Conservation (phyloP, 2,329 filamentous ascomycete species). For the Macrophomina tecta region DNA sequence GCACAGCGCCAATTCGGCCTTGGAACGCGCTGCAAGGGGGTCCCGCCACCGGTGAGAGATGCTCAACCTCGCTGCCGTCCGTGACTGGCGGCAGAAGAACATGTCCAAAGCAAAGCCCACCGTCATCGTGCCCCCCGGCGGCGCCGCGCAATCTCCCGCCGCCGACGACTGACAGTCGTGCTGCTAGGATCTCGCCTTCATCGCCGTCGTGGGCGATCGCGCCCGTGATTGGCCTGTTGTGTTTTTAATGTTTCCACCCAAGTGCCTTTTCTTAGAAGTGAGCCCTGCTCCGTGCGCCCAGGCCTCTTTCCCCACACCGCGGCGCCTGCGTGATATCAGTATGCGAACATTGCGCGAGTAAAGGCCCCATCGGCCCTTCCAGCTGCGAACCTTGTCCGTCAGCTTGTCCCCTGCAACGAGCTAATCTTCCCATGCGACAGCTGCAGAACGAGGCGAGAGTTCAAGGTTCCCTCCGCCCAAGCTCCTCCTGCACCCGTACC, state of each 20-base stretch:
- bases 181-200: neutral
- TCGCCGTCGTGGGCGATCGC: neutral
- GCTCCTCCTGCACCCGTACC: slow-evolving; percentile 5
- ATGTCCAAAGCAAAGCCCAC: neutral
- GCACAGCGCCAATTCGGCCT: slow-evolving; percentile 22
- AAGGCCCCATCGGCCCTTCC: slow-evolving; percentile 23
- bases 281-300: slow-evolving; percentile 1
- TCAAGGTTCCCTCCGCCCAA: slow-evolving; percentile 15
- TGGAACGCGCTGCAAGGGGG: slow-evolving; percentile 20
- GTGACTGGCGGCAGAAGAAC: slow-evolving; percentile 2
- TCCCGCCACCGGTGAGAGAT: slow-evolving; percentile 22
- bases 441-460: slow-evolving; percentile 23
- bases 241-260: slow-evolving; percentile 17
- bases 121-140: neutral
- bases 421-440: slow-evolving; percentile 16
- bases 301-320: slow-evolving; percentile 22
- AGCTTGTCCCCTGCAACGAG: slow-evolving; percentile 17
- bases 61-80: slow-evolving; percentile 12
- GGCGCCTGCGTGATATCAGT: slow-evolving; percentile 25
- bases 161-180: slow-evolving; percentile 9
- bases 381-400: slow-evolving; percentile 15
- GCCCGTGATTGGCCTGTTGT: slow-evolving; percentile 10
- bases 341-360: slow-evolving; percentile 18
- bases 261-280: slow-evolving; percentile 21
- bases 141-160: slow-evolving; percentile 18